Evolutionary conservation across 805 yeast species (phyloP), one percentile per base, ranked within the genome.

Genomic region (Wickerhamiella kurtzmanii): DNA sequence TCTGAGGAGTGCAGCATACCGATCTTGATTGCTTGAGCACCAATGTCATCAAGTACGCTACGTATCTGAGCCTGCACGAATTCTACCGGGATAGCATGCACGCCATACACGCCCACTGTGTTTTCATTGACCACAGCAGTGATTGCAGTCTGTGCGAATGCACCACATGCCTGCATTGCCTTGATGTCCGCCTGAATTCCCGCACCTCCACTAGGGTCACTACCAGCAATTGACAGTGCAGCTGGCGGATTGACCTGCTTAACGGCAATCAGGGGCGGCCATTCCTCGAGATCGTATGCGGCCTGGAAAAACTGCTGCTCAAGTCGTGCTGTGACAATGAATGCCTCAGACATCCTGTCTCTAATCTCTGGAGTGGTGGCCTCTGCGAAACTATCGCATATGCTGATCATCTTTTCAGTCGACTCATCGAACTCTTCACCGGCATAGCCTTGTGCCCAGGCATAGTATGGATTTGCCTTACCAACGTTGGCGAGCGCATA

Each of bases 161-260:
- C 85, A 15, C 76, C 75, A 56, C 81, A 83, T 1, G 82, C 82
- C 2, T 82, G 70, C 46, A 85, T 73, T 0, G 95, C 78, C 64
- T 86, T 86, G 36, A 85, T 60, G 60, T 85, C 95, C 0, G 95
- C 95, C 61, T 85, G 95, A 44, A 85, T 78, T 2, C 95, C 95
- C 2, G 95, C 95, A 2, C 95, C 95, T 2, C 95, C 95, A 9
- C 89, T 80, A 40, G 79, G 74, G 60, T 85, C 95, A 0, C 89
- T 80, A 0, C 94, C 94, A 1, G 56, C 58, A 20, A 55, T 53
- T 13, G 58, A 44, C 22, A 55, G 36, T 8, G 56, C 56, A n/a
- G 41, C n/a, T 15, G 41, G 41, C 8, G 25, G 41, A 11, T 25
- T 25, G 6, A 17, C 18, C 16, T 17, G 5, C 16, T 5, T 35